Conservation (phyloP, 2,329 filamentous ascomycete species). For the Diaporthe vaccinii region DNA sequence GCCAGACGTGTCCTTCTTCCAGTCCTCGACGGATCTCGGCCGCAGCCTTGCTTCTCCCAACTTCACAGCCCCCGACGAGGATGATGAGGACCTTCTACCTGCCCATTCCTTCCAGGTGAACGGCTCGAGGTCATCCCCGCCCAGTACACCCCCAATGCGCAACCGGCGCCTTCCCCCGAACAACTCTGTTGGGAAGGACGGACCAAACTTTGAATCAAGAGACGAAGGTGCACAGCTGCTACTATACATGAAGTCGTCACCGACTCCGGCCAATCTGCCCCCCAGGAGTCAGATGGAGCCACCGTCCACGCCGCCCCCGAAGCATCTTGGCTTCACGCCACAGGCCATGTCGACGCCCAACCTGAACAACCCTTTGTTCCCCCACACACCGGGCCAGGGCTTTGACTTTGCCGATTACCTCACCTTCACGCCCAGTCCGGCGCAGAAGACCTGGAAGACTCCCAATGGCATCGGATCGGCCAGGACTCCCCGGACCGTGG, state of each 20-base stretch:
- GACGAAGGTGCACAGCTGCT: constrained; percentile 87
- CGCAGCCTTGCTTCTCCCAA: constrained; percentile 72
- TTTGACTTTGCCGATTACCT: constrained; percentile 98
- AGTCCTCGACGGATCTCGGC: constrained; percentile 76
- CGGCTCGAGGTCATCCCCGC: constrained; percentile 76
- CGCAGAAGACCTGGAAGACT: constrained; percentile 90
- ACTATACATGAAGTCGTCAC: constrained; percentile 90
- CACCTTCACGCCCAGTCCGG: constrained; percentile 96
- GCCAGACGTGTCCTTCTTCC: constrained; percentile 84
- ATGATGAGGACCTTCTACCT: constrained; percentile 87
- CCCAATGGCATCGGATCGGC: constrained; percentile 68
- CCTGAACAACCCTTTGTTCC: constrained; percentile 73
- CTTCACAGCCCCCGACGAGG: constrained; percentile 77
- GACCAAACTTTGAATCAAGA: constrained; percentile 60
- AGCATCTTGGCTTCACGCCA: constrained; percentile 78
- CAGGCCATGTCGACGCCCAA: constrained; percentile 92
- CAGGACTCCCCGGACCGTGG: constrained; percentile 73
- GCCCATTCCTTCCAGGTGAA: constrained; percentile 78
- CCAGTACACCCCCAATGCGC: constrained; percentile 82
- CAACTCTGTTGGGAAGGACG: constrained; percentile 58
- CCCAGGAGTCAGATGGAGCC: constrained; percentile 72
- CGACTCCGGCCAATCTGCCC: constrained; percentile 80
- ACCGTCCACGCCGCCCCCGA: constrained; percentile 82
- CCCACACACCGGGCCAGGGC: constrained; percentile 82
- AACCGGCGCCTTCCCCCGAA: constrained; percentile 61